Evolutionary conservation across 441 rosid species (phyloP).

Genomic region (Gossypium schwendimanii): DNA sequence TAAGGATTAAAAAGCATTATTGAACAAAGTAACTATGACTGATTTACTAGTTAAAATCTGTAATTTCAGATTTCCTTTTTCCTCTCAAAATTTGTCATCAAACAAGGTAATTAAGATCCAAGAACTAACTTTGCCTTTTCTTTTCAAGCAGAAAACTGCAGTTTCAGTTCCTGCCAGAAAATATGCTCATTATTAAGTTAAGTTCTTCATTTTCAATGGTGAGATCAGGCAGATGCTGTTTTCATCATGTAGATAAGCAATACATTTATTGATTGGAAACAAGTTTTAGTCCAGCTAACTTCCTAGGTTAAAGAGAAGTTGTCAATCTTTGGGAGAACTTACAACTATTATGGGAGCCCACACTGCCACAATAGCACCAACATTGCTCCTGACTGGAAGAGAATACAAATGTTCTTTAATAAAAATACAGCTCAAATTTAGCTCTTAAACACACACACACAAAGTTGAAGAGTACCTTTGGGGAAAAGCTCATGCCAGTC

Average conservation of each 20-base stretch:
- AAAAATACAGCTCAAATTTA: neutral
- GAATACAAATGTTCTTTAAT: constrained; percentile 11
- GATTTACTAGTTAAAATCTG: neutral
- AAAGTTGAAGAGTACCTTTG: constrained; percentile 38
- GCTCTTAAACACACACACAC: constrained; percentile 1
- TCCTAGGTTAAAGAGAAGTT: constrained; percentile 2
- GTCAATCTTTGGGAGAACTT: constrained; percentile 30
- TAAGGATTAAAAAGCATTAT: neutral
- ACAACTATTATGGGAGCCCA: constrained; percentile 98
- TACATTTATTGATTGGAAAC: neutral
- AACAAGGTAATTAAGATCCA: neutral
- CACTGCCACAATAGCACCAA: constrained; percentile 85
- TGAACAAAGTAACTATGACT: neutral
- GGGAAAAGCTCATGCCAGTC: constrained; percentile 96
- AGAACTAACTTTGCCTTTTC: neutral
- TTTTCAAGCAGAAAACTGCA: neutral
- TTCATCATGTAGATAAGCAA: neutral
- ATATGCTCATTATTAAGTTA: neutral
- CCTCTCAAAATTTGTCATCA: neutral
- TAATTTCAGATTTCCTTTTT: neutral
- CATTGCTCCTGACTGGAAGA: constrained; percentile 73
- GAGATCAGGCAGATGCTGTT: neutral
- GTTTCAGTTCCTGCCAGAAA: neutral
- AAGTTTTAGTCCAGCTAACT: neutral
- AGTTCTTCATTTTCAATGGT: neutral